phyloP scores from a whole-genome alignment of 306 rosid genomes.

The Prunus fruticosa region DNA sequence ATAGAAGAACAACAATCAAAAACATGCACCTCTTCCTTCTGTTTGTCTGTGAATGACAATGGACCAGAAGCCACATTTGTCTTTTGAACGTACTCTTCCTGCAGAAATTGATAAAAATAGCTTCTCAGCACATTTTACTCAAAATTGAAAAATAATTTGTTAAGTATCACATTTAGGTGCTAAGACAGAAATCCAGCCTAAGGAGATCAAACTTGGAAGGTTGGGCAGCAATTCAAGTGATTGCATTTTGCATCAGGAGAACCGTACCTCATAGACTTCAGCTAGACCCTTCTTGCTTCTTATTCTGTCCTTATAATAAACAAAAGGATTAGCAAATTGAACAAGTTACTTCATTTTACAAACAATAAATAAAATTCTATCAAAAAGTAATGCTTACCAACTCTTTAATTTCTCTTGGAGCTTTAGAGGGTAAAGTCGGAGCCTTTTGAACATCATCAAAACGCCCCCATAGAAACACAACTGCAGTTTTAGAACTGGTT shows the following conservation, averaged over 20 bases:
- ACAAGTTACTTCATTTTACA: conserved; percentile 16
- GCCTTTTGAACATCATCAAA: conserved; percentile 77
- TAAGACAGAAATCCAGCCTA: background rate
- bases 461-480: conserved; percentile 45
- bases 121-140: background rate
- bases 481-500: background rate
- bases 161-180: background rate
- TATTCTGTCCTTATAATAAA: conserved; percentile 62
- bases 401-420: conserved; percentile 66
- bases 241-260: conserved; percentile 22
- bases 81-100: conserved; percentile 85
- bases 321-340: conserved; percentile 14
- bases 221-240: conserved; percentile 16
- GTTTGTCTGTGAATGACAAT: conserved; percentile 65
- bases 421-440: conserved; percentile 59
- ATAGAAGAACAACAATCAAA: background rate
- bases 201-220: background rate
- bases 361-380: conserved; percentile 8
- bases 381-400: conserved; percentile 50
- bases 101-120: conserved; percentile 26
- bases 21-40: conserved; percentile 64
- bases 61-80: conserved; percentile 54
- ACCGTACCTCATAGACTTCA: conserved; percentile 82
- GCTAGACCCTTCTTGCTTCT: conserved; percentile 92
- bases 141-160: background rate